These are phyloP conservation scores for Tuber indicum DNA, from an alignment of 495 filamentous ascomycete species.

Conservation along the genomic window DNA sequence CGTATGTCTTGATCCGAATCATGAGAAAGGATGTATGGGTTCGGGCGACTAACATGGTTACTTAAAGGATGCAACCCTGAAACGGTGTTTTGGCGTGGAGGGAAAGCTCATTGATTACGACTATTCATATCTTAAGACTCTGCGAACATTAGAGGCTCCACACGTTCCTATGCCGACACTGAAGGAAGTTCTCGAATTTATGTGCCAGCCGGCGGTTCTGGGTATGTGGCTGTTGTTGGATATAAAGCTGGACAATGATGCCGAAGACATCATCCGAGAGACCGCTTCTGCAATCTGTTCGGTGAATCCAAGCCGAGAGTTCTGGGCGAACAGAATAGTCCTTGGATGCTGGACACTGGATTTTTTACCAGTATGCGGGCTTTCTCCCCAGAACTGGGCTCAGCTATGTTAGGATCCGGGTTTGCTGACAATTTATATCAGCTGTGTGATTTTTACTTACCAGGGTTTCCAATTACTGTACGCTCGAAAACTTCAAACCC, in stretches of 20 bases:
- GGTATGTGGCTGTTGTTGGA: constrained; percentile 78
- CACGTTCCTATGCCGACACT: constrained; percentile 67
- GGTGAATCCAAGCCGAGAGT: constrained; percentile 46
- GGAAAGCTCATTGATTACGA: constrained; percentile 67
- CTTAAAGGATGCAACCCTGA: constrained; percentile 62
- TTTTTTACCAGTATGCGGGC: constrained; percentile 32
- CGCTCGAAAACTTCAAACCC: constrained; percentile 5
- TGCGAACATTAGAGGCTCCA: constrained; percentile 62
- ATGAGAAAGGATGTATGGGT: neutral
- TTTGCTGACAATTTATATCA: constrained; percentile 15
- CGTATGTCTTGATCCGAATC: constrained; percentile 48
- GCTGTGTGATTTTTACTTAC: constrained; percentile 51
- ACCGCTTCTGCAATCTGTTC: constrained; percentile 57
- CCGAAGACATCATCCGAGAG: constrained; percentile 59
- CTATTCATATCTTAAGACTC: constrained; percentile 61
- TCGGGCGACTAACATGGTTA: constrained; percentile 15
- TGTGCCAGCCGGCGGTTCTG: constrained; percentile 56
- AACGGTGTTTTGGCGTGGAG: constrained; percentile 69
- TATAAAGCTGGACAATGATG: constrained; percentile 77
- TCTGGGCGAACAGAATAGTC: constrained; percentile 66
- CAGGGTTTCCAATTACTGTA: constrained; percentile 56
- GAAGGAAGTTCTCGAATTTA: constrained; percentile 64
- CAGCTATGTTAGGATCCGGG: neutral
- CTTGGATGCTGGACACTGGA: constrained; percentile 67
- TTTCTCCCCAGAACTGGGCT: neutral